Evolutionary conservation across 257 asterid genomes (phyloP), one percentile per base, ranked within the genome.

Genomic region (Nicotiana benthamiana): DNA sequence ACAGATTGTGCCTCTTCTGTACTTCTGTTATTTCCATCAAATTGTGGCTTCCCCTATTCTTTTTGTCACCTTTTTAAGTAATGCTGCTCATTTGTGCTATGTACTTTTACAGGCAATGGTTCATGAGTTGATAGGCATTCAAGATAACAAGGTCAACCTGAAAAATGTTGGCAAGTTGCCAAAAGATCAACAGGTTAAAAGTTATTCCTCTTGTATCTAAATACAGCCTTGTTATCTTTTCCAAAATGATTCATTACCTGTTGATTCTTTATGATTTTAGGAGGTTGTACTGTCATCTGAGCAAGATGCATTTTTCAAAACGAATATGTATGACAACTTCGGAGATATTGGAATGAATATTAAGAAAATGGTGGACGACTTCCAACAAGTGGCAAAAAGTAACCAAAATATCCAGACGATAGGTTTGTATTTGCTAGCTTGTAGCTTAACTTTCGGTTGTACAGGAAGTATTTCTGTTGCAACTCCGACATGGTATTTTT

Each of bases 271-370:
- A 11, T 65, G 46, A 65, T 83, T 63, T 85, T 86, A 95, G 99
- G 99, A 90, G 90, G 99, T 96, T 66, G 98, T 96, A 63, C 92
- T 96, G 70, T 96, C 98, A 36, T 89, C 98, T 18, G 99, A 93
- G 89, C 99, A 96, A 86, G 99, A 96, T 89, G 89, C 92, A 32
- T 96, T 94, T 86, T 96, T 96, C 91, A 96, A 92, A 91, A 79
- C 92, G 77, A 94, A 96, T 87, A 94, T 96, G 97, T 90, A 89
- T 15, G 97, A 94, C 79, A 96, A 96, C 80, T 96, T 96, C 64
- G 99, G 99, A 81, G 98, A 96, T 80, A 96, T 96, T 83, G 99
- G 99, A 87, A 93, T 96, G 97, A 96, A 90, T 88, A 96, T 96
- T 18, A 96, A 94, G 83, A 89, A 89, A 74, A 83, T 96, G 97